Evolutionary conservation across 2,329 filamentous ascomycete species (phyloP).

Genomic region (Calonectria ilicicola): DNA sequence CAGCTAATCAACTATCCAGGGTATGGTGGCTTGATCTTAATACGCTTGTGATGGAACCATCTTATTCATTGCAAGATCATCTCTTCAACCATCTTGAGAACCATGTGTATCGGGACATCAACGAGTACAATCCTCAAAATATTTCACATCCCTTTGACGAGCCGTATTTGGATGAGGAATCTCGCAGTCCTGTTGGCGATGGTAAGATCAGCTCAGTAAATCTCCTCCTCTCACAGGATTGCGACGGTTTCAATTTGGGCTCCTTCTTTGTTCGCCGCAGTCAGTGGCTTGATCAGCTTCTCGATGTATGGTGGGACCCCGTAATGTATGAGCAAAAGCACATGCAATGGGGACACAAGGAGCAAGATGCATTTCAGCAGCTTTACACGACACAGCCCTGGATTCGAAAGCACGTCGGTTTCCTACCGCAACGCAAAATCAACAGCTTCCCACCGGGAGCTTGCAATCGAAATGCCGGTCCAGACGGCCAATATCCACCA

Average conservation of each 20-base stretch:
- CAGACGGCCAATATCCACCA: slow-evolving; percentile 71
- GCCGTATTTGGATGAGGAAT: slow-evolving; percentile 80
- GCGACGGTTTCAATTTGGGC: slow-evolving; percentile 94
- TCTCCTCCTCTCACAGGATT: slow-evolving; percentile 91
- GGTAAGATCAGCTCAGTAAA: slow-evolving; percentile 84
- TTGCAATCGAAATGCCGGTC: slow-evolving; percentile 74
- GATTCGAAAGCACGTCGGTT: slow-evolving; percentile 89
- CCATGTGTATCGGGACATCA: slow-evolving; percentile 93
- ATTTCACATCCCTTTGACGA: slow-evolving; percentile 85
- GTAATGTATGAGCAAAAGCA: slow-evolving; percentile 98
- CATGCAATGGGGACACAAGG: slow-evolving; percentile 99
- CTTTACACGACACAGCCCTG: slow-evolving; percentile 93
- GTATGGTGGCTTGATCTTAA: slow-evolving; percentile 99
- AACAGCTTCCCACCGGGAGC: slow-evolving; percentile 95
- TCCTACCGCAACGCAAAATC: slow-evolving; percentile 90
- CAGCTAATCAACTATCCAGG: slow-evolving; percentile 67
- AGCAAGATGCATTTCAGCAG: slow-evolving; percentile 95
- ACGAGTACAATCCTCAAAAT: slow-evolving; percentile 94
- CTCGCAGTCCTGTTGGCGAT: slow-evolving; percentile 81
- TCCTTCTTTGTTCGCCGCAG: slow-evolving; percentile 93
- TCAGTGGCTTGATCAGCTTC: slow-evolving; percentile 88
- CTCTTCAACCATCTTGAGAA: slow-evolving; percentile 84
- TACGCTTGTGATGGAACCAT: slow-evolving; percentile 97
- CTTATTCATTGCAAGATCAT: slow-evolving; percentile 88
- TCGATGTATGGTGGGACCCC: slow-evolving; percentile 99